Conservation (phyloP, 768 basidiomycete species). For the Lactarius sanguifluus region DNA sequence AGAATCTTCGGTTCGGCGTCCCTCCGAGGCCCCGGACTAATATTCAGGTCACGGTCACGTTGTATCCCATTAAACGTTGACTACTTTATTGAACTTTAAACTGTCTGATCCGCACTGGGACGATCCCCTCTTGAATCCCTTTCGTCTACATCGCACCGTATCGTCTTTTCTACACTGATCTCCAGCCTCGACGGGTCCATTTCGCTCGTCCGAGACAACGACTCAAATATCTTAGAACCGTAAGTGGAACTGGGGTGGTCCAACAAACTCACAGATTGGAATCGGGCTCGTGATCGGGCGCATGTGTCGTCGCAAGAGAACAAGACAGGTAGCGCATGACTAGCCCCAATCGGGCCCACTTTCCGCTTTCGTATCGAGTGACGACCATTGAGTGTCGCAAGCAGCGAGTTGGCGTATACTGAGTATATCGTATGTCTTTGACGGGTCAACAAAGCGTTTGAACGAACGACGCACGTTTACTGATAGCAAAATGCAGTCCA, state of each 20-base stretch:
- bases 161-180: conserved; percentile 17
- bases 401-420: conserved; percentile 23
- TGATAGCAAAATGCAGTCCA: conserved; percentile 25
- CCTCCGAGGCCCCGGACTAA: neutral
- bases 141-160: conserved; percentile 6
- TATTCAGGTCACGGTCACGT: neutral
- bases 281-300: neutral
- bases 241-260: neutral
- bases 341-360: neutral
- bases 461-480: conserved; percentile 18
- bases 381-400: conserved; percentile 20
- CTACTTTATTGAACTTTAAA: neutral
- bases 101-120: no score
- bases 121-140: neutral
- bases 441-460: neutral
- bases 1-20: no score
- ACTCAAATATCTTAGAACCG: neutral
- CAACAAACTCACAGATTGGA: neutral
- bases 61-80: neutral
- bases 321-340: neutral
- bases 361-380: conserved; percentile 14
- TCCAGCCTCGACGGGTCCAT: neutral
- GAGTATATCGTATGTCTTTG: neutral
- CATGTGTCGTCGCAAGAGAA: neutral
- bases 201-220: neutral